Base-by-base conservation (phyloP, 2,329 filamentous ascomycete genomes). In the Truncatella angustata region DNA sequence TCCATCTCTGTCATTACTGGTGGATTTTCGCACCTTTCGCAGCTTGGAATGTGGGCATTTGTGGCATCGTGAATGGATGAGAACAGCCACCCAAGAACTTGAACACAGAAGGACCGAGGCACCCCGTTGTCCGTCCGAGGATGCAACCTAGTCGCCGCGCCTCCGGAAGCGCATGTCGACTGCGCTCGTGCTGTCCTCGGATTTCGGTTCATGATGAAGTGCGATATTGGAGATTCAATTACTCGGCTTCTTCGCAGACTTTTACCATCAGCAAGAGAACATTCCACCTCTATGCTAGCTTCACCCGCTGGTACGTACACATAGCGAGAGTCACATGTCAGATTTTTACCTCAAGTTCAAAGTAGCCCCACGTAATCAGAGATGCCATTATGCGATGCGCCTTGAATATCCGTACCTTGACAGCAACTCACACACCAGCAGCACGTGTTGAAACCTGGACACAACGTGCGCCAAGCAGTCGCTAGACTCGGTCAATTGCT, bases 71-170 rank as follows among this genome's bases (percentile, higher is more conserved):
- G 40, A 24, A 14, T n/a, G 24, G 14, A 11, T 40, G 11, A 21
- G n/a, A 43, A 24, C 40, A 6, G 40, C 40, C 40, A 24, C 40
- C 16, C 11, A 23, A 23, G 12, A 21, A n/a, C 16, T 24, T 43
- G 40, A n/a, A 39, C 28, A 11, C 16, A 48, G 45, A 48, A 48
- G 34, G 45, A 48, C 45, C 45, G 45, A 48, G 34, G 34, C 21
- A 32, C n/a, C 32, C 40, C 45, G 45, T 18, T 37, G 45, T 48
- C 45, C 34, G 45, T 12, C 45, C 45, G 45, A 48, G 24, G 28
- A 43, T 48, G 34, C 45, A 14, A 48, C 34, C n/a, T 32, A 36
- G 20, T 48, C 45, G 16, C 32, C 32, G 34, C 21, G 23, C 18
- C 10, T 18, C 21, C 14, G 12, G 45, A 48, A 23, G 20, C 45